Evolutionary conservation across 345 rosid species (phyloP), one percentile per base, ranked within the genome.

Genomic region (Linum usitatissimum): DNA sequence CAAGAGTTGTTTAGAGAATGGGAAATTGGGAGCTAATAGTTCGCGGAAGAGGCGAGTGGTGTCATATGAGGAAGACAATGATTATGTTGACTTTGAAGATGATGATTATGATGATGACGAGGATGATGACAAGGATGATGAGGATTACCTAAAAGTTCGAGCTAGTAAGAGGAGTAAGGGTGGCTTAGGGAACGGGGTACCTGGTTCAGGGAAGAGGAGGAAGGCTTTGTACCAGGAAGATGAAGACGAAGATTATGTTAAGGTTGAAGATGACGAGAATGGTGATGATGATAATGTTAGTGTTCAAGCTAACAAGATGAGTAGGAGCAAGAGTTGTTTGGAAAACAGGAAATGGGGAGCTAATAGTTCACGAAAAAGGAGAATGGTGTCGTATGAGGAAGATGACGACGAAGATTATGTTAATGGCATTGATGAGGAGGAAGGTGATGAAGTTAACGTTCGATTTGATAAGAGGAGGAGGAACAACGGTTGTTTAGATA

Each of bases 71-170:
- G 76, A 76, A 0, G 48, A 81, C 9, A 81, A 78, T 3, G 80
- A 77, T 19, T 68, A 60, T 3, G 76, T 68, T 10, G 73, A 54
- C 0, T 72, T 62, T 2, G 84, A 61, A 6, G 73, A 71, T 7
- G 75, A 80, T 10, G 87, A 76, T 9, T 80, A 75, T 4, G 88
- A 85, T 15, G 92, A 80, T 7, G 88, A n/a, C n/a, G n/a, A 90
- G 61, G 86, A 79, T 28, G 86, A 91, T 60, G 87, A 60, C 53
- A 57, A 59, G 5, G 55, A 65, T 45, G 51, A 15, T 10, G 17
- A 45, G 51, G 51, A 64, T 40, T 59, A 64, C 3, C 3, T 34
- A 1, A 34, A 34, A 4, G 38, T 34, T 34, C 6, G 67, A 66
- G 57, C 57, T 57, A 39, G 59, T 61, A 30, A 45, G 51, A 45